Evolutionary conservation across 495 filamentous ascomycete genomes (phyloP).

Genomic region (Annulohypoxylon stygium): DNA sequence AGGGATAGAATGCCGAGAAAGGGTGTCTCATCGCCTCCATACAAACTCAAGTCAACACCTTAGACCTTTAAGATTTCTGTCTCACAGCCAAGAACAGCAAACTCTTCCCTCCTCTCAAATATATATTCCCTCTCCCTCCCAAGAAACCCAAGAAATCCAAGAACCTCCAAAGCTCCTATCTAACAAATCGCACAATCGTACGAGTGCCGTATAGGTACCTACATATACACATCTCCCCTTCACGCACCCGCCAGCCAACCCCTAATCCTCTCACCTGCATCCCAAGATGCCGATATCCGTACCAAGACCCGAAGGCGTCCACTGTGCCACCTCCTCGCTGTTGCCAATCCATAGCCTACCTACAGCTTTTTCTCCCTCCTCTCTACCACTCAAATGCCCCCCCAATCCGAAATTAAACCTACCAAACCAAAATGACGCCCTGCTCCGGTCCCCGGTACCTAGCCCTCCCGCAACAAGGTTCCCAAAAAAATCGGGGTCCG

Average conservation of each 20-base stretch:
- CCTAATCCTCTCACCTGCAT: not conserved
- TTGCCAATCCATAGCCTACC: not conserved
- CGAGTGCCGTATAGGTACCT: not conserved
- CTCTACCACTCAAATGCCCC: no score
- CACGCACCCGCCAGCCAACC: not conserved
- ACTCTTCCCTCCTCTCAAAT: not conserved
- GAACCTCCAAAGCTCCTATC: not conserved
- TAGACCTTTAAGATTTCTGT: constrained; percentile 4
- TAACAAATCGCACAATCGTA: not conserved
- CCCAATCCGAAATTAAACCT: not conserved
- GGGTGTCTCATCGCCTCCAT: not conserved
- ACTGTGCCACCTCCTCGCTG: not conserved
- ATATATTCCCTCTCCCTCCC: not conserved
- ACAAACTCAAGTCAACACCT: not conserved
- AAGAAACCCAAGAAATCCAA: not conserved
- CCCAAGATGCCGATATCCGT: not conserved
- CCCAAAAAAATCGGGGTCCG: not conserved
- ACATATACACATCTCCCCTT: no score
- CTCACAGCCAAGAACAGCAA: not conserved
- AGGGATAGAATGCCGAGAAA: constrained; percentile 8
- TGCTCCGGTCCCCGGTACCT: not conserved
- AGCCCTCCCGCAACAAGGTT: not conserved
- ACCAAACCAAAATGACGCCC: not conserved
- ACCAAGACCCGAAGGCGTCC: not conserved
- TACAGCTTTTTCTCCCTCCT: no score